Percentiles rank a stretch among this genome's conserved stretches.
These are phyloP conservation scores for Pseudoperonospora humuli DNA, from an alignment of 352 stramenopile genomes.

Conservation along the genomic window DNA sequence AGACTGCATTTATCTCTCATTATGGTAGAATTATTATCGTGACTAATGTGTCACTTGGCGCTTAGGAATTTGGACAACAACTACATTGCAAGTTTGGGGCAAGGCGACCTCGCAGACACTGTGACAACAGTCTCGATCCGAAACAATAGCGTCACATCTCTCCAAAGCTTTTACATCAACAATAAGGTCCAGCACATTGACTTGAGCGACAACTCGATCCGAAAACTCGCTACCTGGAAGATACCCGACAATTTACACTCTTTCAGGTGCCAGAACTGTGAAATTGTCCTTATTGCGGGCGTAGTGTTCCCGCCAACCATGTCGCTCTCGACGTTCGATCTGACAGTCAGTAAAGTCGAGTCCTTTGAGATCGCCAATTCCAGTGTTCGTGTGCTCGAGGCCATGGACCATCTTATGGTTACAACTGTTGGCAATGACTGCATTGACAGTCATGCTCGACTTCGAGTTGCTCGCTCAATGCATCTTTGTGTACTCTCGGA, in stretches of 20 bases:
- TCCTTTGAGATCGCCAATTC: conserved; percentile 29
- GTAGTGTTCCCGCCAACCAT: conserved; percentile 18
- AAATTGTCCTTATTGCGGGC: conserved; percentile 19
- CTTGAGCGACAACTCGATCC: conserved; percentile 26
- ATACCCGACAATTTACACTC: conserved; percentile 25
- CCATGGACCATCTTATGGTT: conserved; percentile 21
- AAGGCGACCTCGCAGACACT: conserved; percentile 12
- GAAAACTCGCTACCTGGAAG: conserved; percentile 17
- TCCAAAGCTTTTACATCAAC: conserved; percentile 19
- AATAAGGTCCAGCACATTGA: conserved; percentile 19
- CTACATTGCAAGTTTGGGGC: conserved; percentile 6
- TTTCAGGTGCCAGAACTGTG: conserved; percentile 28
- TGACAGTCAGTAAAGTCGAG: conserved; percentile 23
- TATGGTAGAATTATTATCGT: not conserved
- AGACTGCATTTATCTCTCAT: not conserved
- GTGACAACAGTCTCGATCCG: conserved; percentile 27
- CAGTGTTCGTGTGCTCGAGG: conserved; percentile 20
- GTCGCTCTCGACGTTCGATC: conserved; percentile 23
- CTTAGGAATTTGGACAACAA: conserved; percentile 24
- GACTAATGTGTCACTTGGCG: conserved; percentile 4
- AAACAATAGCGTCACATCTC: conserved; percentile 31
- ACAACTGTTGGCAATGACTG: conserved; percentile 21
- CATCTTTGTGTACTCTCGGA: conserved; percentile 28
- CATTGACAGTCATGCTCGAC: conserved; percentile 16
- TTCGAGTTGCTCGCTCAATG: conserved; percentile 17